These are phyloP conservation scores for Alternaria gansuensis DNA, from an alignment of 2,329 filamentous ascomycete genomes.

Conservation along the genomic window DNA sequence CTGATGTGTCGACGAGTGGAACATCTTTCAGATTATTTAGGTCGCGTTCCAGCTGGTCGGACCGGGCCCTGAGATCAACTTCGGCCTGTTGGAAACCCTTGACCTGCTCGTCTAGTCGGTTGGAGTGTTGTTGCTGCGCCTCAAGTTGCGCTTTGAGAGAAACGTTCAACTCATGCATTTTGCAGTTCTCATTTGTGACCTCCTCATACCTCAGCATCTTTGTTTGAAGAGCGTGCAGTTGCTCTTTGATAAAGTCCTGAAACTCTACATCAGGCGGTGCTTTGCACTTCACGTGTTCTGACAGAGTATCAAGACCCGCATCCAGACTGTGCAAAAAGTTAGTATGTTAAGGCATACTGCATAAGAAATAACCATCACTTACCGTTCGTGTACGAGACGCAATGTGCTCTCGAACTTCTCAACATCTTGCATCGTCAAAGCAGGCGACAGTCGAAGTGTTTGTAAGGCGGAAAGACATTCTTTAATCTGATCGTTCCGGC, in stretches of 20 bases:
- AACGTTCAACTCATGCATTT: slow-evolving; percentile 25
- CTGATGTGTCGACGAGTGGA: neutral
- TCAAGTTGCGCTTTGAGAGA: slow-evolving; percentile 29
- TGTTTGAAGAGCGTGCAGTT: slow-evolving; percentile 26
- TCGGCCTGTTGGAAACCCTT: slow-evolving; percentile 22
- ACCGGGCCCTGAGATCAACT: slow-evolving; percentile 17
- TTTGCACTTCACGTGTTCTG: slow-evolving; percentile 5
- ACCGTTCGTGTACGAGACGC: slow-evolving; percentile 35
- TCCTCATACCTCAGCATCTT: slow-evolving; percentile 37
- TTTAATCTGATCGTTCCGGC: slow-evolving; percentile 17
- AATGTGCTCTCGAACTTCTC: slow-evolving; percentile 38
- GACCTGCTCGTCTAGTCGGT: slow-evolving; percentile 25
- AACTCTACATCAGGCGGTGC: slow-evolving; percentile 17
- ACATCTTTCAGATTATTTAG: slow-evolving; percentile 20
- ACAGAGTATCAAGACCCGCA: slow-evolving; percentile 29
- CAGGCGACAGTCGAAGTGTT: slow-evolving; percentile 25
- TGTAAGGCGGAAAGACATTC: slow-evolving; percentile 33
- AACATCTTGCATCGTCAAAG: slow-evolving; percentile 34
- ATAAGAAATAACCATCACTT: slow-evolving; percentile 5
- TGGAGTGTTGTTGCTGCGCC: slow-evolving; percentile 24
- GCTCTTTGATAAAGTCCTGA: slow-evolving; percentile 22
- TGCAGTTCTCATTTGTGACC: slow-evolving; percentile 24
- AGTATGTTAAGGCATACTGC: neutral
- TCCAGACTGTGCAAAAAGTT: slow-evolving; percentile 28
- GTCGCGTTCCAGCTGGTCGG: slow-evolving; percentile 29